Evolutionary conservation across 768 basidiomycete genomes (phyloP), one percentile per base, ranked within the genome.

Genomic region (Holtermanniella nyarrowii): DNA sequence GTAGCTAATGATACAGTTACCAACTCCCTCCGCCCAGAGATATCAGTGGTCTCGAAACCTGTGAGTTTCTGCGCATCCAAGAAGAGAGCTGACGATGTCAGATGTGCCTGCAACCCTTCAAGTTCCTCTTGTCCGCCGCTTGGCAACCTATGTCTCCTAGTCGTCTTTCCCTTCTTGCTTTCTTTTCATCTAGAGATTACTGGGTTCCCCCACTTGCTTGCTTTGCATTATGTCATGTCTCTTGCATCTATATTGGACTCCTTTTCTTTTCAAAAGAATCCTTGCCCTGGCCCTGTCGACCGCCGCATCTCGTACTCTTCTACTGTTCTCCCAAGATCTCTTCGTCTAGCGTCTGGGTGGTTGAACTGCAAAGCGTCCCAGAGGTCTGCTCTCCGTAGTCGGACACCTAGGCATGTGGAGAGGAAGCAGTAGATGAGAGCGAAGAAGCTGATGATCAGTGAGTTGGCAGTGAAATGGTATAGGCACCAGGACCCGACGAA

Each of bases 1-100:
- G 4, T 27, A 12, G 10, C 16, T 22, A 2, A 4, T 27, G 42
- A 4, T 10, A 13, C 27, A 56, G 55, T 46, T 71, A 68, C 52
- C 64, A 97, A 69, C 76, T 90, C 43, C 91, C 95, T 1, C 77
- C 91, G 49, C 87, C 91, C 20, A 82, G 95, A 52, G 91, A 97
- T 64, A 90, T 97, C 41, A 86, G 86, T 1, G 93, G 89, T 20
- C 75, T 99, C 61, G 95, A 97, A 77, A 96, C 93, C 25, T 97
- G 69, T 71, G 42, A 67, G 69, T 64, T 5, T 45, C 3, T 18
- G 12, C 12, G n/a, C 21, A 56, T 14, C 27, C 31, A 11, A 20
- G 13, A 21, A 4, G 13, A 46, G 14, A 16, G 45, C 24, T 46
- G 18, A 20, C 25, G 13, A 25, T 46, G 18, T 21, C 44, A 67